Conservation (phyloP, 1,139 yeast species). For the Debaryomyces singareniensis region DNA sequence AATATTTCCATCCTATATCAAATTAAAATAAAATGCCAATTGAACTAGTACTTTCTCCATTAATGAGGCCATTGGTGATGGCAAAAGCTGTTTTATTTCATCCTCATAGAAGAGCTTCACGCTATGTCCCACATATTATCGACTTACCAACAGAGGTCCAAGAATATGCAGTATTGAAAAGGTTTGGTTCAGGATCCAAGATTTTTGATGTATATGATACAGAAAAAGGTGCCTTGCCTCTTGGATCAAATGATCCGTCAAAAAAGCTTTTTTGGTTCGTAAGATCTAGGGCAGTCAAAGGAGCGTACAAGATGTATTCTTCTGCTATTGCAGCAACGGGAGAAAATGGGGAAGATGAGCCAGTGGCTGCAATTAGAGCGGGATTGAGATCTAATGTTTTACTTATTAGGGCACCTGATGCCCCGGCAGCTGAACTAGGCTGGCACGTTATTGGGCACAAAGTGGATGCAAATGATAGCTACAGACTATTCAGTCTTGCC, state of each 20-base stretch:
- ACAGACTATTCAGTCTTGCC: slow-evolving; percentile 51
- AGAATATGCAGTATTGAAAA: slow-evolving; percentile 41
- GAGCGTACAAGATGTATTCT: slow-evolving; percentile 54
- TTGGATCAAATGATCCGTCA: slow-evolving; percentile 32
- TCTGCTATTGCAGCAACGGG: slow-evolving; percentile 22
- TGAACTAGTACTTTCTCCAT: slow-evolving; percentile 50
- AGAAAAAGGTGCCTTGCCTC: slow-evolving; percentile 25
- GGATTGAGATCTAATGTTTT: slow-evolving; percentile 54
- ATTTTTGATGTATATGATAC: slow-evolving; percentile 48
- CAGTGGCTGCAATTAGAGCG: slow-evolving; percentile 53
- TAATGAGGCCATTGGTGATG: slow-evolving; percentile 52
- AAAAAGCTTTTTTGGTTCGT: slow-evolving; percentile 45
- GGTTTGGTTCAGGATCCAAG: slow-evolving; percentile 56
- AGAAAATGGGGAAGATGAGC: slow-evolving; percentile 43
- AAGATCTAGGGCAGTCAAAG: slow-evolving; percentile 58
- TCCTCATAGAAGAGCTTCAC: slow-evolving; percentile 52
- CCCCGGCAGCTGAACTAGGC: slow-evolving; percentile 51
- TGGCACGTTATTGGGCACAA: slow-evolving; percentile 56
- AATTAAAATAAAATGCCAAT: slow-evolving; percentile 39
- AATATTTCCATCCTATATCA: neutral
- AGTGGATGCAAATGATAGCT: slow-evolving; percentile 57
- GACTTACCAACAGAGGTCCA: slow-evolving; percentile 33
- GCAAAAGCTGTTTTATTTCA: slow-evolving; percentile 50
- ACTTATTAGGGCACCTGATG: slow-evolving; percentile 42
- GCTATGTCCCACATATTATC: slow-evolving; percentile 48